These are phyloP conservation scores for Fraxinus paxiana DNA, from an alignment of 305 asterid species.

Conservation along the genomic window DNA sequence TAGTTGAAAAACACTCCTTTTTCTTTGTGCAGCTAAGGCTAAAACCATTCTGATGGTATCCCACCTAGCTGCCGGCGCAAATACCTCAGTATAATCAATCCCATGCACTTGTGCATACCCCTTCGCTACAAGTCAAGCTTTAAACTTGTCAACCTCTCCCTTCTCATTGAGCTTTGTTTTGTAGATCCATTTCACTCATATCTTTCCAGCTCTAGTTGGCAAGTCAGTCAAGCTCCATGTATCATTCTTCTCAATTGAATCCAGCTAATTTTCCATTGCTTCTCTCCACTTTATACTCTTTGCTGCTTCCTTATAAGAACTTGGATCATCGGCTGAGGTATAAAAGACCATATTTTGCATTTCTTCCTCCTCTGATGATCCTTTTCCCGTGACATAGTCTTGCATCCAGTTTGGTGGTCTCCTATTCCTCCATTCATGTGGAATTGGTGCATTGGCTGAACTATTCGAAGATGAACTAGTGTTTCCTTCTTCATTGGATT, in stretches of 20 bases:
- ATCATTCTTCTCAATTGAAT: neutral
- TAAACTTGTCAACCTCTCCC: neutral
- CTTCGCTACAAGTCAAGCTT: neutral
- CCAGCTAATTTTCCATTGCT: neutral
- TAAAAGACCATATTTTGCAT: neutral
- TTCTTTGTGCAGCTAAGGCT: neutral
- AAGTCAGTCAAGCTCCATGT: neutral
- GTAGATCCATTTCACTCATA: neutral
- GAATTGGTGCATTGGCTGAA: neutral
- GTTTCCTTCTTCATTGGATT: neutral
- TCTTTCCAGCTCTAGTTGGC: neutral
- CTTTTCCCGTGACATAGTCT: neutral
- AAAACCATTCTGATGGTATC: neutral
- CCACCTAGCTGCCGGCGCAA: neutral
- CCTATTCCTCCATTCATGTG: neutral
- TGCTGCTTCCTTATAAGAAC: neutral
- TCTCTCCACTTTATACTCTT: neutral
- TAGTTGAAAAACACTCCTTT: neutral
- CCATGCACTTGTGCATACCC: neutral
- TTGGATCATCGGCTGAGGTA: neutral
- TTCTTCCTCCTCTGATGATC: neutral
- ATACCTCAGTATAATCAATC: neutral
- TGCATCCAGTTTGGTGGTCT: neutral
- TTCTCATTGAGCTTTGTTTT: neutral
- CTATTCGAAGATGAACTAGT: neutral